Evolutionary conservation across 208 protist species (phyloP), one percentile per base, ranked within the genome.

Genomic region (Acanthamoeba divionensis): DNA sequence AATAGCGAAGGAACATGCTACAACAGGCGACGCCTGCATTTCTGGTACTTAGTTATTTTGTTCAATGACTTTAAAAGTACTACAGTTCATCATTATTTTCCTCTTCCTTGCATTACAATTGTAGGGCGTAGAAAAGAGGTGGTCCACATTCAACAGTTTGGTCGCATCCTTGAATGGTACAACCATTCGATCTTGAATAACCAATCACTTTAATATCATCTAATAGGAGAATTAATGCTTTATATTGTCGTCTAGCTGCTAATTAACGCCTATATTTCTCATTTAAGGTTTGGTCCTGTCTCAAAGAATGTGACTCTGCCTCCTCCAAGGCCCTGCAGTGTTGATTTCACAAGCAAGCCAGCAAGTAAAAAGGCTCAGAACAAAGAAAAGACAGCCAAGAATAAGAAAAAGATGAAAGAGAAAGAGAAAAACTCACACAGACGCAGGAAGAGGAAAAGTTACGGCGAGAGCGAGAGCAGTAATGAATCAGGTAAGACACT

Each of bases 291-390:
- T 63, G 75, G 75, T 63, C 75, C 75, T 44, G 52, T 85, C 21
- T 85, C 75, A 8, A 85, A 85, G 75, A 85, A 85, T 44, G 75
- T 85, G 36, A 85, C 75, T 18, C 75, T 85, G 33, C 75, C 75
- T 13, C 75, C 75, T 33, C 75, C 52, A 15, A 65, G 45, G 75
- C 47, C 55, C n/a, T 41, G 36, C 36, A 63, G 55, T 24, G 55
- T 7, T 63, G 24, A 63, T 63, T 63, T 31, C 5, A 24, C 55
- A 31, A 63, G 55, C 55, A 31, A 31, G 4, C 1, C n/a, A 29
- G 4, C 5, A 63, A 63, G 5, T 63, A 29, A 63, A 41, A 41
- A 41, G 36, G 36, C 36, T 41, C 36, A 41, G 36, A 1, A 41
- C 36, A 41, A 41, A 41, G 36, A 41, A 41, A 41, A 41, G 36